These are phyloP conservation scores for Leishmania amazonensis DNA, from an alignment of 208 protist species.

Conservation along the genomic window DNA sequence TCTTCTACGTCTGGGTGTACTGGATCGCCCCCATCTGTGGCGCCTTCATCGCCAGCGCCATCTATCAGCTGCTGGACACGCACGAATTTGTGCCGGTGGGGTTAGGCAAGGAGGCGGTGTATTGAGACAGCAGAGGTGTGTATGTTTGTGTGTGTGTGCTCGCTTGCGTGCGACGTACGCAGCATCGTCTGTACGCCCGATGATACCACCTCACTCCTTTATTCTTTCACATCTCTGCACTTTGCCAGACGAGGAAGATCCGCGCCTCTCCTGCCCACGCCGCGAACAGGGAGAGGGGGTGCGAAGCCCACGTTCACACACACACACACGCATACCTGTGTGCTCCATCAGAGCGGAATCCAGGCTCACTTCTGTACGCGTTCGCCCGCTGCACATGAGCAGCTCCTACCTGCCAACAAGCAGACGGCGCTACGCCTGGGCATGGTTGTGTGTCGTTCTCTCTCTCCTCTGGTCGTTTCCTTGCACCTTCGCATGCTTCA, in stretches of 20 bases:
- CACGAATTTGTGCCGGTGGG: constrained; percentile 48
- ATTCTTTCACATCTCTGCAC: neutral
- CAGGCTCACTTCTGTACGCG: neutral
- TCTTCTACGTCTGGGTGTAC: constrained; percentile 83
- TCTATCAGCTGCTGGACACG: constrained; percentile 85
- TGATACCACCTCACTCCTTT: neutral
- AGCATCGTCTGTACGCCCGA: neutral
- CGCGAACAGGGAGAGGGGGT: neutral
- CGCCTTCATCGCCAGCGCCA: constrained; percentile 74
- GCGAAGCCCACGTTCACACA: neutral
- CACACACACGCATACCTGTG: neutral
- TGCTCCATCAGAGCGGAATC: neutral
- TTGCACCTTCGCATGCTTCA: neutral
- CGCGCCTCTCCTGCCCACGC: neutral
- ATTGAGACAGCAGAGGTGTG: constrained; percentile 18
- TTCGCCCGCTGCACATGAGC: neutral
- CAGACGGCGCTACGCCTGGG: neutral
- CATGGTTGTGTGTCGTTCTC: neutral
- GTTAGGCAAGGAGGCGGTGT: constrained; percentile 35
- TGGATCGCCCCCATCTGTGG: constrained; percentile 87
- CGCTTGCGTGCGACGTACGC: neutral
- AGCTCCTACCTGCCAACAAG: no score
- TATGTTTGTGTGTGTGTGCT: neutral
- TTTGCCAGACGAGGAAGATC: neutral
- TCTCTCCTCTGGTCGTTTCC: neutral